Percentiles rank a stretch among this genome's conserved stretches.
These are phyloP conservation scores for Xylaria castorea DNA, from an alignment of 495 filamentous ascomycete species.

Conservation along the genomic window DNA sequence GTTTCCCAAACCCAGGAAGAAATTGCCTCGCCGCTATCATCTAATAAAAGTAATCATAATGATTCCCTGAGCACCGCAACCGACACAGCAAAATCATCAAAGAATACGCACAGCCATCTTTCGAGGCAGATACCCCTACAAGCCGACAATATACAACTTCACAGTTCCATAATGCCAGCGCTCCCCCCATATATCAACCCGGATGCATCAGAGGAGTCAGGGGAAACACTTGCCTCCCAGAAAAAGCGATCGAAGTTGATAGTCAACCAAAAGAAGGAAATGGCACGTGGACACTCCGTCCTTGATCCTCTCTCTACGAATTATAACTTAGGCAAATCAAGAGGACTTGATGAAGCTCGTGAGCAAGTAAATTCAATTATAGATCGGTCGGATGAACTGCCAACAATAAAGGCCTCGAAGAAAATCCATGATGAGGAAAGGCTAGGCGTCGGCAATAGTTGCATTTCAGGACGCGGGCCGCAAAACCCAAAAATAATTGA, in stretches of 20 bases:
- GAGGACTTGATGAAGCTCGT: not conserved
- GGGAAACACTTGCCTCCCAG: not conserved
- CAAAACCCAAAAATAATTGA: not conserved
- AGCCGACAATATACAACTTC: not conserved
- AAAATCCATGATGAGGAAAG: conserved; percentile 1
- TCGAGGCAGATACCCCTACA: not conserved
- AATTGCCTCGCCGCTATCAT: conserved; percentile 10
- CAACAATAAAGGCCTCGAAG: not conserved
- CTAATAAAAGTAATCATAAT: conserved; percentile 23
- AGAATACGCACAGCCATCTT: not conserved
- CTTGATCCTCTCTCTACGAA: not conserved
- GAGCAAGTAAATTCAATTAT: not conserved
- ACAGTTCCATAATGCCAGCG: not conserved
- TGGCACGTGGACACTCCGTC: not conserved
- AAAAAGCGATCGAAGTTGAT: not conserved
- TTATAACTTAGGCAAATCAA: not conserved
- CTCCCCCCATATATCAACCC: not conserved
- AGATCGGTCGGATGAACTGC: not conserved
- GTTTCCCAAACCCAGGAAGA: conserved; percentile 28
- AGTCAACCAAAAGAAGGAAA: not conserved
- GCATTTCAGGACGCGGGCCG: not conserved
- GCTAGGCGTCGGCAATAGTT: not conserved
- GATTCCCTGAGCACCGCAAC: not conserved
- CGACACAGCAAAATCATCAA: not conserved
- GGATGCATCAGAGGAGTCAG: not conserved